A percentile compares a stretch with the other conserved stretches of the same genome.
Conservation (phyloP, 768 basidiomycete genomes). For the Hydnomerulius pinastri region DNA sequence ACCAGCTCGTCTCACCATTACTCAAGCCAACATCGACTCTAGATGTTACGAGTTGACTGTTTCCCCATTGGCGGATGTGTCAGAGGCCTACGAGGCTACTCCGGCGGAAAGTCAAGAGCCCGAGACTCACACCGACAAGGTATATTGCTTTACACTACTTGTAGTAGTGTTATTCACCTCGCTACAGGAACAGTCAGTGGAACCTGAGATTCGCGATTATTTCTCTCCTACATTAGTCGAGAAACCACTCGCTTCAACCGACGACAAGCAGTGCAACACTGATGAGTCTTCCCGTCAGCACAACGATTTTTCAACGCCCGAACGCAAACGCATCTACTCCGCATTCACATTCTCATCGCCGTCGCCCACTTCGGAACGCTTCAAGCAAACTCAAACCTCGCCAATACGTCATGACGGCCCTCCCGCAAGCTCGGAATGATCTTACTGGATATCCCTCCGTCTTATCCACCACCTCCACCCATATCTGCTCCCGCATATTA, state of each 20-base stretch:
- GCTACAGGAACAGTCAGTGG: conserved; percentile 51
- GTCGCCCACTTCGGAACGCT: conserved; percentile 58
- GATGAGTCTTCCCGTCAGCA: conserved; percentile 66
- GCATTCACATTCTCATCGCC: conserved; percentile 82
- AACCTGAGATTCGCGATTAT: conserved; percentile 61
- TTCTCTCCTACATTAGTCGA: conserved; percentile 31
- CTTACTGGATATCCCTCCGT: not conserved
- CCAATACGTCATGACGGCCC: conserved; percentile 27
- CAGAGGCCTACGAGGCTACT: conserved; percentile 60
- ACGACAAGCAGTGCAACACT: conserved; percentile 27
- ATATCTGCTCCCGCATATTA: conserved; percentile 1
- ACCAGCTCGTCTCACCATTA: conserved; percentile 28
- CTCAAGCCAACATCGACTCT: conserved; percentile 65
- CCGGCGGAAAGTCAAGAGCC: conserved; percentile 39
- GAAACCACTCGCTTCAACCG: conserved; percentile 31
- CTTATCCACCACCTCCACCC: not conserved
- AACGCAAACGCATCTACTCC: conserved; percentile 70
- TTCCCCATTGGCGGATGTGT: conserved; percentile 75
- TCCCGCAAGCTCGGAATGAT: conserved; percentile 23
- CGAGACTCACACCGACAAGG: conserved; percentile 49
- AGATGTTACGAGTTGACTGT: conserved; percentile 81
- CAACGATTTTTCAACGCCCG: conserved; percentile 71
- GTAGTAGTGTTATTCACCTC: not conserved
- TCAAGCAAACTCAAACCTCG: conserved; percentile 43
- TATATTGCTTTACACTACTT: conserved; percentile 30